Evolutionary conservation across 2,329 filamentous ascomycete species (phyloP).

Genomic region (Epicoccum sorghinum): DNA sequence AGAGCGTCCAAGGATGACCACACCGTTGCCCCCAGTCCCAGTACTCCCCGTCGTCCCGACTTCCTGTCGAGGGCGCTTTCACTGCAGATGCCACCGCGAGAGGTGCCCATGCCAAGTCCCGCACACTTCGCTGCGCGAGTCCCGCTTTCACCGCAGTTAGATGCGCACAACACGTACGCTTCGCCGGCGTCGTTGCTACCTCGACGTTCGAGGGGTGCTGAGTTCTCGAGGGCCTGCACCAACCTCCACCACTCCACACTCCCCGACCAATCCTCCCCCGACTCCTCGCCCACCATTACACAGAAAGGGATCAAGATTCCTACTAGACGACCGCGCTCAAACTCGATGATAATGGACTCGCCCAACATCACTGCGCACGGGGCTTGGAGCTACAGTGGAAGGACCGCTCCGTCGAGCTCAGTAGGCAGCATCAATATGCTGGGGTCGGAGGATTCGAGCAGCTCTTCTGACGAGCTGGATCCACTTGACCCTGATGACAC

Average conservation of each 20-base stretch:
- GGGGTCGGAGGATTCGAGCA: conserved; percentile 78
- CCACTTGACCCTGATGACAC: conserved; percentile 56
- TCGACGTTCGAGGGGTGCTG: conserved; percentile 84
- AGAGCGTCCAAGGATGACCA: conserved; percentile 54
- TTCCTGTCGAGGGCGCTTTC: conserved; percentile 69
- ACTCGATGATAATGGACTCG: conserved; percentile 62
- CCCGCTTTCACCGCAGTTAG: conserved; percentile 84
- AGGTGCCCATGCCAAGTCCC: conserved; percentile 53
- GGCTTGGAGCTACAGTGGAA: conserved; percentile 66
- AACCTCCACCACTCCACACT: conserved; percentile 95
- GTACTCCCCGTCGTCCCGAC: conserved; percentile 73
- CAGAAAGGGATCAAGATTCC: conserved; percentile 69
- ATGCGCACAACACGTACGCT: conserved; percentile 82
- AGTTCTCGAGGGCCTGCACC: conserved; percentile 91
- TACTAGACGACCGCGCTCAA: conserved; percentile 54
- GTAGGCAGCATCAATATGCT: conserved; percentile 80
- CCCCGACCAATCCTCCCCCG: conserved; percentile 84
- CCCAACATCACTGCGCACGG: conserved; percentile 65
- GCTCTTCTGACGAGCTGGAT: conserved; percentile 64
- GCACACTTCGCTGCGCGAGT: conserved; percentile 62
- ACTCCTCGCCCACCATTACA: conserved; percentile 85
- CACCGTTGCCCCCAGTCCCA: conserved; percentile 48
- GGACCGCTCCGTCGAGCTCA: conserved; percentile 68
- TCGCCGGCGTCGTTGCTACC: conserved; percentile 88
- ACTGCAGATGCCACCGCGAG: conserved; percentile 69